These are phyloP conservation scores for Pyricularia sp. DNA, from an alignment of 2,329 filamentous ascomycete genomes.

Conservation along the genomic window DNA sequence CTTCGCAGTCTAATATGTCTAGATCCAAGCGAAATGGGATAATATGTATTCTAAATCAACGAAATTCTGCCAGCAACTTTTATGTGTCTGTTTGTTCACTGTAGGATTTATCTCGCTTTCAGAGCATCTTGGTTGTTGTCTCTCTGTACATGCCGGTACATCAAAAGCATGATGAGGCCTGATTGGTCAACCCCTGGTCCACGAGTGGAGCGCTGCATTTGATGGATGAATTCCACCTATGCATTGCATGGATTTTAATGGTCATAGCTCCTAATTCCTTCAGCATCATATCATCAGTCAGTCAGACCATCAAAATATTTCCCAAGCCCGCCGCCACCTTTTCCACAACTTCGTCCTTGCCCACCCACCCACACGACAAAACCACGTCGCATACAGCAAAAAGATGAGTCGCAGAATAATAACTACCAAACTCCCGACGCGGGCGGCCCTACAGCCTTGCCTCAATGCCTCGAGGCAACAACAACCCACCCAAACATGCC, in stretches of 20 bases:
- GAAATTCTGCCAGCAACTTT: background rate
- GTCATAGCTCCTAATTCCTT: background rate
- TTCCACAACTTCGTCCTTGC: background rate
- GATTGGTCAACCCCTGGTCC: background rate
- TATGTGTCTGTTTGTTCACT: background rate
- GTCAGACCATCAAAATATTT: background rate
- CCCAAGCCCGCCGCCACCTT: background rate
- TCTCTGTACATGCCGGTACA: background rate
- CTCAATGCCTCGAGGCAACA: slow-evolving; percentile 1
- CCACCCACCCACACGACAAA: background rate
- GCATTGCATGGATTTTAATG: background rate
- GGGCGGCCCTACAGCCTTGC: background rate
- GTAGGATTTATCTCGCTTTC: background rate
- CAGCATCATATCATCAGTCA: background rate
- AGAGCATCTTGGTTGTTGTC: background rate
- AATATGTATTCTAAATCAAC: no score
- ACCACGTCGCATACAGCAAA: background rate
- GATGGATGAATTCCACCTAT: background rate
- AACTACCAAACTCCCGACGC: background rate
- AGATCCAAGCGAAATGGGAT: background rate
- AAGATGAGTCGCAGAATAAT: slow-evolving; percentile 2
- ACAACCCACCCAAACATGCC: background rate
- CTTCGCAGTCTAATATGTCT: background rate
- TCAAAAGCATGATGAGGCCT: background rate
- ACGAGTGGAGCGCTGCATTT: background rate